phyloP scores from a whole-genome alignment of 306 rosid genomes.

The Oemleria cerasiformis region DNA sequence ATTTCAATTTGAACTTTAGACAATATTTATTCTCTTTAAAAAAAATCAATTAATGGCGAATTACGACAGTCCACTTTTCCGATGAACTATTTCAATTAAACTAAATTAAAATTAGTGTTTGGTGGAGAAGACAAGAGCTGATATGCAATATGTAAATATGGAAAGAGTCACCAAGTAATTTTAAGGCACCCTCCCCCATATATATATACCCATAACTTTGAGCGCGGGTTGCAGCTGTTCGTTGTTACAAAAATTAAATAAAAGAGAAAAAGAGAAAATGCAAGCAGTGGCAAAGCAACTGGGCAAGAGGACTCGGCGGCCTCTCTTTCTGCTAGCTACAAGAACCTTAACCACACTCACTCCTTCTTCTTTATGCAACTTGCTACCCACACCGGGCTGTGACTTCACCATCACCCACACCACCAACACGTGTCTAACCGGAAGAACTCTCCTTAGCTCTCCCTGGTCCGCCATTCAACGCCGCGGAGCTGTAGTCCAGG shows the following conservation, averaged over 20 bases:
- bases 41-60: no score
- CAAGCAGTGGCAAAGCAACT: conserved; percentile 15
- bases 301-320: conserved; percentile 36
- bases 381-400: conserved; percentile 28
- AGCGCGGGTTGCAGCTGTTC: no score
- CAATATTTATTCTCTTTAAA: no score
- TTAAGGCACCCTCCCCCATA: no score
- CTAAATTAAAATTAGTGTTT: no score
- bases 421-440: not conserved
- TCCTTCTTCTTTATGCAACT: conserved; percentile 13
- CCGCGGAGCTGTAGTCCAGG: conserved; percentile 61
- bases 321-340: conserved; percentile 17
- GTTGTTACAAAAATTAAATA: not conserved
- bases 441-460: conserved; percentile 27
- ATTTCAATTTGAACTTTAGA: no score
- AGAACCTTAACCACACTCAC: conserved; percentile 30
- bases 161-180: no score
- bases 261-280: not conserved
- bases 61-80: no score
- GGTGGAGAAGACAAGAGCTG: no score
- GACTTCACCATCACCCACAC: conserved; percentile 18
- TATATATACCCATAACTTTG: no score
- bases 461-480: conserved; percentile 63
- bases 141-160: no score
- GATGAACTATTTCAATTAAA: no score